Percentiles rank a stretch among this genome's conserved stretches.
These are phyloP conservation scores for Brettanomyces naardenensis DNA, from an alignment of 805 yeast genomes.

Conservation along the genomic window DNA sequence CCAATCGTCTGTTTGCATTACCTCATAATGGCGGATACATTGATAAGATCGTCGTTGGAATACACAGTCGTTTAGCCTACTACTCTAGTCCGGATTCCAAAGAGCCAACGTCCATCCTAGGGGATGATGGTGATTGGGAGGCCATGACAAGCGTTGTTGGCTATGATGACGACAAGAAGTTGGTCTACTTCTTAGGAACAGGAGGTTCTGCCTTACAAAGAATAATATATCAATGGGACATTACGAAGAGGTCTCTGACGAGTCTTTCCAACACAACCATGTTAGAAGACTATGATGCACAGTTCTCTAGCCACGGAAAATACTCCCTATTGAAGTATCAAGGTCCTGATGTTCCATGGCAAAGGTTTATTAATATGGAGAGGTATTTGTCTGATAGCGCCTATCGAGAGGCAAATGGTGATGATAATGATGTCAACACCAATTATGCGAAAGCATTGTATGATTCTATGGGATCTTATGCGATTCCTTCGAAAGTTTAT, in stretches of 20 bases:
- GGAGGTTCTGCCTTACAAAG: constrained; percentile 46
- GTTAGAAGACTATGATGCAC: constrained; percentile 41
- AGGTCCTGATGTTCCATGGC: constrained; percentile 44
- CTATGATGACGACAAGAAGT: constrained; percentile 37
- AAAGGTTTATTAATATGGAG: constrained; percentile 29
- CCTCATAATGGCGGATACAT: constrained; percentile 48
- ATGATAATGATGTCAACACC: background rate
- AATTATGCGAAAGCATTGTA: constrained; percentile 2
- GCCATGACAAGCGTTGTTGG: constrained; percentile 40
- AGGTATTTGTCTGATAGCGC: constrained; percentile 7
- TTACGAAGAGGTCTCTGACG: constrained; percentile 1
- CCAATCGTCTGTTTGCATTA: constrained; percentile 26
- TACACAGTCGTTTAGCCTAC: constrained; percentile 58
- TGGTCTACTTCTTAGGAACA: constrained; percentile 52
- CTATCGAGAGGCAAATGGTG: constrained; percentile 2
- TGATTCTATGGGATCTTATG: constrained; percentile 21
- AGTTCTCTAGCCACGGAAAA: constrained; percentile 50
- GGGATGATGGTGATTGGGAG: constrained; percentile 38
- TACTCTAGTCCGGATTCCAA: constrained; percentile 34
- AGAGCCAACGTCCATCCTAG: constrained; percentile 30
- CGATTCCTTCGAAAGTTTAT: constrained; percentile 44
- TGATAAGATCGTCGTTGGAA: constrained; percentile 48
- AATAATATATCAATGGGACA: constrained; percentile 37
- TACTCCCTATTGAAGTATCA: constrained; percentile 37
- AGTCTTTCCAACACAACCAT: constrained; percentile 25